phyloP scores from a whole-genome alignment of 2,329 filamentous ascomycete genomes.

The Botrytis cinerea region DNA sequence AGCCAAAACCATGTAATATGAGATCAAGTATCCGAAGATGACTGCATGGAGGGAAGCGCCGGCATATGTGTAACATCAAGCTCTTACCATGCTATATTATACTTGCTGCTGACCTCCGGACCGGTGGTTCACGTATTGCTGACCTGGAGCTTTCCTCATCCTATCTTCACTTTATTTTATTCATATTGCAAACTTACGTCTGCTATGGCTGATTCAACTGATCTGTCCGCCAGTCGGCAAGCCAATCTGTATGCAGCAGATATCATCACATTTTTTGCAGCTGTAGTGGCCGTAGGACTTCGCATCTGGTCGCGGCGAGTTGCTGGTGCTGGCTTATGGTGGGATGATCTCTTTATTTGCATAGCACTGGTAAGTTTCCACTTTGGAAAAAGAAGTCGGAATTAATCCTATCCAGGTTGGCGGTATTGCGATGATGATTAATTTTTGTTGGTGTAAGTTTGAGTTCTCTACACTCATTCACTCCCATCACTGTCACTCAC shows the following conservation, averaged over 20 bases:
- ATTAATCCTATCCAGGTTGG: background rate
- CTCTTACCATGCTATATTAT: background rate
- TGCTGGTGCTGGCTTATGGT: background rate
- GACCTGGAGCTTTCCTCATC: background rate
- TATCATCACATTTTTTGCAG: background rate
- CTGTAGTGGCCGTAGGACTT: background rate
- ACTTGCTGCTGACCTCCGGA: background rate
- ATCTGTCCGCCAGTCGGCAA: background rate
- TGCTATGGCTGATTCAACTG: background rate
- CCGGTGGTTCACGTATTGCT: background rate
- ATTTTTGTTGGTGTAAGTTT: background rate
- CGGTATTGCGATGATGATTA: background rate
- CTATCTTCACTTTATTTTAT: background rate
- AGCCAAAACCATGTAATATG: background rate
- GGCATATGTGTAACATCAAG: background rate
- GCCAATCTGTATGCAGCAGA: background rate
- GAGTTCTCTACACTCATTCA: background rate
- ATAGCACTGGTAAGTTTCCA: background rate
- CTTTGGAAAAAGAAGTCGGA: fast-evolving
- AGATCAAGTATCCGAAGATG: background rate
- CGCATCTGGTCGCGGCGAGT: background rate
- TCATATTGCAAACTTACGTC: background rate
- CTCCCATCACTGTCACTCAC: background rate
- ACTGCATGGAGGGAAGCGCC: background rate
- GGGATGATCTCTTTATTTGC: background rate